Evolutionary conservation across 768 basidiomycete species (phyloP).

Genomic region (Pleurotus djamor): DNA sequence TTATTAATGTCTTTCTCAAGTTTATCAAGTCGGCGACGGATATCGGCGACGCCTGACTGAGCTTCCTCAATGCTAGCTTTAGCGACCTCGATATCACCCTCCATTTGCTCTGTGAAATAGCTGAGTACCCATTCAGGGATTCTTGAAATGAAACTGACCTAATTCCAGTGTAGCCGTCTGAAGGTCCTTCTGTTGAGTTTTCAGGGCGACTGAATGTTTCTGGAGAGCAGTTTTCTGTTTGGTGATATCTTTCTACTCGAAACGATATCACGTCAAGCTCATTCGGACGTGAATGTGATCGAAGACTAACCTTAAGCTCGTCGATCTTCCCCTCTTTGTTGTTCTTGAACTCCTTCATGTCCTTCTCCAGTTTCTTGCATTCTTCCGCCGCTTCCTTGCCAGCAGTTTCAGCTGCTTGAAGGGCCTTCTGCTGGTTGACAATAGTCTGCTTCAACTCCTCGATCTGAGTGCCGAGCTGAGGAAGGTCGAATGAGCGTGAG

Average conservation of each 20-base stretch:
- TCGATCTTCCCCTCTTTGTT: constrained; percentile 97
- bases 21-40: constrained; percentile 62
- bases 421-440: constrained; percentile 48
- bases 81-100: constrained; percentile 64
- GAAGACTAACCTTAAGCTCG: constrained; percentile 74
- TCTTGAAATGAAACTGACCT: constrained; percentile 45
- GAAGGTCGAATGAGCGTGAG: background rate
- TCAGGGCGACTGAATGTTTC: constrained; percentile 79
- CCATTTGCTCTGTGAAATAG: constrained; percentile 68
- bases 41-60: constrained; percentile 43
- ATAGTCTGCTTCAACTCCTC: constrained; percentile 69
- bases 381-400: constrained; percentile 77
- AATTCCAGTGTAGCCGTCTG: constrained; percentile 87
- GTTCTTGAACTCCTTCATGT: constrained; percentile 98
- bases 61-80: constrained; percentile 40
- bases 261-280: background rate
- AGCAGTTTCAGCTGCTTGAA: constrained; percentile 70
- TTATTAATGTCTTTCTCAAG: constrained; percentile 46
- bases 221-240: constrained; percentile 80
- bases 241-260: constrained; percentile 63
- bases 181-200: constrained; percentile 85
- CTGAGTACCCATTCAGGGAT: background rate
- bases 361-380: constrained; percentile 85
- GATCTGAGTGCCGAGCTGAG: constrained; percentile 78
- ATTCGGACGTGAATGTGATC: background rate